Evolutionary conservation across 176 grass and related monocot genomes (phyloP).

Genomic region (Saccharum officinarum): DNA sequence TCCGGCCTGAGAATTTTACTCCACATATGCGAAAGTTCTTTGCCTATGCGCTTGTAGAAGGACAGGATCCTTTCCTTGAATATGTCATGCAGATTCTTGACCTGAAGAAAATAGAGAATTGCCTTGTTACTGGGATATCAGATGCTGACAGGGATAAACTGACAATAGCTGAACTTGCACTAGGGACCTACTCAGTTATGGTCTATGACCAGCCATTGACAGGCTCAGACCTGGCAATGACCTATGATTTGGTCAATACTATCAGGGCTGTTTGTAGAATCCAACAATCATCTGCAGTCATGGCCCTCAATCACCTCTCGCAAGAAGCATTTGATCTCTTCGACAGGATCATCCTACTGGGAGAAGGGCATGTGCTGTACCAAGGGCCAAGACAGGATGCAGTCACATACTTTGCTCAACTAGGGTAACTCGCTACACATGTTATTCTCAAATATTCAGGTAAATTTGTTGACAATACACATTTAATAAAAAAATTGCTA

Average conservation of each 20-base stretch:
- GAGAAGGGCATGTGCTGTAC: conserved; percentile 33
- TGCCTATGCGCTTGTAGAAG: conserved; percentile 35
- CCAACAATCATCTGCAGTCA: conserved; percentile 34
- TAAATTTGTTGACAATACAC: background rate
- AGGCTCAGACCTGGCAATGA: conserved; percentile 25
- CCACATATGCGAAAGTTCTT: conserved; percentile 42
- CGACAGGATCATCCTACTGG: conserved; percentile 28
- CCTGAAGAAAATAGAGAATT: conserved; percentile 39
- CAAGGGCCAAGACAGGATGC: conserved; percentile 39
- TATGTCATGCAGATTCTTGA: conserved; percentile 40
- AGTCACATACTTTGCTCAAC: conserved; percentile 28
- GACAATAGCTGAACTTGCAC: conserved; percentile 27
- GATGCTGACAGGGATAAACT: conserved; percentile 32
- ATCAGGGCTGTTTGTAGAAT: conserved; percentile 21
- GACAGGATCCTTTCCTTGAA: conserved; percentile 40
- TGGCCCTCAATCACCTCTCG: conserved; percentile 30
- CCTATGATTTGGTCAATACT: conserved; percentile 25
- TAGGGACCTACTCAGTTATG: conserved; percentile 36
- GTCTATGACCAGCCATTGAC: conserved; percentile 31
- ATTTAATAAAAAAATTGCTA: background rate
- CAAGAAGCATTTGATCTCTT: conserved; percentile 34
- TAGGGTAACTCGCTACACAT: conserved; percentile 2
- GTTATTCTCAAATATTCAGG: background rate
- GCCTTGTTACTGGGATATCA: conserved; percentile 18
- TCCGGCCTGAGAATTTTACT: conserved; percentile 33